Evolutionary conservation across 305 asterid species (phyloP).

Genomic region (Euphrasia arctica): DNA sequence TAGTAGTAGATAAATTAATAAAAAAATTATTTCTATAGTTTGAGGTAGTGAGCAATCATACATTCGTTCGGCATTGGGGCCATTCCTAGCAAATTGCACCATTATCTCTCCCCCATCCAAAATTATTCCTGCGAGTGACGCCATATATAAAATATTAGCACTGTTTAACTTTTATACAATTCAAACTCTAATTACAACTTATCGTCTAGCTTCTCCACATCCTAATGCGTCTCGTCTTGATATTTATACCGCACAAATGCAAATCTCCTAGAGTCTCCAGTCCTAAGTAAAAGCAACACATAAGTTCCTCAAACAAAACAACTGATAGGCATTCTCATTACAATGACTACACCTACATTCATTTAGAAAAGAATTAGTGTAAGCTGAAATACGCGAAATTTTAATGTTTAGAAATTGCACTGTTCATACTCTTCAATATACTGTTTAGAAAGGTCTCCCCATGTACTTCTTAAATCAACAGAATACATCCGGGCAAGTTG

Average conservation of each 20-base stretch:
- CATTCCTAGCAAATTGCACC: conserved; percentile 94
- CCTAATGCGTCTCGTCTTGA: conserved; percentile 92
- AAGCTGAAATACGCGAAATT: too few relatives aligned
- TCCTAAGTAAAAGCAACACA: too few relatives aligned
- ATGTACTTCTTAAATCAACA: conserved; percentile 59
- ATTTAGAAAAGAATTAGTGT: too few relatives aligned
- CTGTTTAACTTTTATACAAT: not conserved
- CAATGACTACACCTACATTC: too few relatives aligned
- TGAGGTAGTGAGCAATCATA: conserved; percentile 31
- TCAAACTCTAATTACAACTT: conserved; percentile 21
- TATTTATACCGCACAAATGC: conserved; percentile 95
- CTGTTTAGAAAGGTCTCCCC: conserved; percentile 73
- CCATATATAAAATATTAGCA: not conserved
- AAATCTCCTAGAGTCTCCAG: conserved; percentile 42
- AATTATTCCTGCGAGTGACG: not conserved
- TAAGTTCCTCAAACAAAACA: too few relatives aligned
- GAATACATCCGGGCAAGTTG: conserved; percentile 61
- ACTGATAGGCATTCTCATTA: conserved; percentile 7
- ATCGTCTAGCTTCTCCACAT: conserved; percentile 97
- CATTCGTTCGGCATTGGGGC: conserved; percentile 95
- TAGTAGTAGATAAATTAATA: not conserved
- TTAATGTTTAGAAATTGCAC: conserved; percentile 28
- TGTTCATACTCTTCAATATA: conserved; percentile 87
- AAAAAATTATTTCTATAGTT: not conserved
- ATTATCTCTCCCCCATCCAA: conserved; percentile 93